Conservation (phyloP, 805 yeast genomes). For the Hermanozyma aechmeae region DNA sequence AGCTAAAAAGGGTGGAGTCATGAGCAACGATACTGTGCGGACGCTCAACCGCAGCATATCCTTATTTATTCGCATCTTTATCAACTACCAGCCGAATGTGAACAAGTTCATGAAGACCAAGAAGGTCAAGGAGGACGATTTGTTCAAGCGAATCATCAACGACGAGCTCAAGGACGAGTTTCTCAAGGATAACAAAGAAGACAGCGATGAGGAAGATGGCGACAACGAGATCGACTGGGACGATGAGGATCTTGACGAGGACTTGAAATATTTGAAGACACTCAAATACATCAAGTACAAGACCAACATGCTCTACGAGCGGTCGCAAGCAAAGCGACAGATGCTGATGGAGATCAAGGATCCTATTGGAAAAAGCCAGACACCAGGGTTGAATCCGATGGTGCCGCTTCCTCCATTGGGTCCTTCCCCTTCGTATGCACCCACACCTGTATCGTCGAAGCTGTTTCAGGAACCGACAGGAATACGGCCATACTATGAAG, state of each 20-base stretch:
- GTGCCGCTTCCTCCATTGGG: too few species aligned
- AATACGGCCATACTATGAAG: too few species aligned
- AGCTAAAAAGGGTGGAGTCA: conserved; percentile 9
- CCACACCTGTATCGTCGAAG: too few species aligned
- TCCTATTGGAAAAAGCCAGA: too few species aligned
- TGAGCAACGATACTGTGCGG: conserved; percentile 6
- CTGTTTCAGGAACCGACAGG: too few species aligned
- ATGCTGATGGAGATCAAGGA: too few species aligned
- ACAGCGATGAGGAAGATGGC: conserved; percentile 19
- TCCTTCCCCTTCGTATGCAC: too few species aligned
- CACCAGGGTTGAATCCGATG: too few species aligned
- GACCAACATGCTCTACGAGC: conserved; percentile 6
- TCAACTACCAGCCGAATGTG: conserved; percentile 25
- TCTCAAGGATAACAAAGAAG: conserved; percentile 17
- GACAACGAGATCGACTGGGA: conserved; percentile 37
- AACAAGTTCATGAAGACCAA: conserved; percentile 10
- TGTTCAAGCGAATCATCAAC: conserved; percentile 27
- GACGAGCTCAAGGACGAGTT: conserved; percentile 32
- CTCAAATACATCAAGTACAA: conserved; percentile 34
- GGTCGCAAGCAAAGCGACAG: too few species aligned
- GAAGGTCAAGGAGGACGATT: conserved; percentile 22
- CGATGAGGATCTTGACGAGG: conserved; percentile 39
- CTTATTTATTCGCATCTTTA: conserved; percentile 26
- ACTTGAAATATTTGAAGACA: conserved; percentile 32
- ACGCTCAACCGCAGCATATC: conserved; percentile 14